A percentile compares a stretch with the other conserved stretches of the same genome.
Evolutionary conservation across 2,329 filamentous ascomycete species (phyloP).

Genomic region (Seiridium unicorne): DNA sequence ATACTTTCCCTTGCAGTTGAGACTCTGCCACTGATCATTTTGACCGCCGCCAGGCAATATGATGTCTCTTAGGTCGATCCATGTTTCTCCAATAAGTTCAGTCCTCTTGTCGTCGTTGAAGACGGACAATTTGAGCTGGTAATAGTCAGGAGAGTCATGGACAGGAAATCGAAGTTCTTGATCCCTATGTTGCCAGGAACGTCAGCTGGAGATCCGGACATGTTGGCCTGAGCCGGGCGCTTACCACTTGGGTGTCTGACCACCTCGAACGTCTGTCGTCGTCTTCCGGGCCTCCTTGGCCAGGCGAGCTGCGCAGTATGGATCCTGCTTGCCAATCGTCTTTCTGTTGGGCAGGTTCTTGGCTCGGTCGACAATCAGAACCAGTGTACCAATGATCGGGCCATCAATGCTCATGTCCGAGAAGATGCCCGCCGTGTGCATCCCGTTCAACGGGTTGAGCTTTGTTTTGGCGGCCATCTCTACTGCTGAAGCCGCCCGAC

Average conservation of each 20-base stretch:
- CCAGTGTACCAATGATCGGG: slow-evolving; percentile 87
- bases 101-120: slow-evolving; percentile 99
- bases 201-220: slow-evolving; percentile 13
- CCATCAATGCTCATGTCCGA: slow-evolving; percentile 93
- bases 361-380: slow-evolving; percentile 87
- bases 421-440: slow-evolving; percentile 89
- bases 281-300: slow-evolving; percentile 99
- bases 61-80: slow-evolving; percentile 79
- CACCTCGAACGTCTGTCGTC: slow-evolving; percentile 86
- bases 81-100: slow-evolving; percentile 91
- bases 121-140: slow-evolving; percentile 89
- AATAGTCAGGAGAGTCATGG: slow-evolving; percentile 95
- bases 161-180: slow-evolving; percentile 95
- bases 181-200: slow-evolving; percentile 62
- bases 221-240: slow-evolving; percentile 23
- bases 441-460: slow-evolving; percentile 55
- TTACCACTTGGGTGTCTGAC: slow-evolving; percentile 94
- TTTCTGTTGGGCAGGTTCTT: slow-evolving; percentile 97
- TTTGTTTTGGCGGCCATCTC: slow-evolving; percentile 54
- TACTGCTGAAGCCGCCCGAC: slow-evolving; percentile 8
- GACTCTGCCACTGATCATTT: slow-evolving; percentile 85
- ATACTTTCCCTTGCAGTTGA: slow-evolving; percentile 90
- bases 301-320: slow-evolving; percentile 89
- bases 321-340: slow-evolving; percentile 97
- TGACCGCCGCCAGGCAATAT: slow-evolving; percentile 87